Evolutionary conservation across 2,329 filamentous ascomycete genomes (phyloP), one percentile per base, ranked within the genome.

Genomic region (Geosmithia flava): DNA sequence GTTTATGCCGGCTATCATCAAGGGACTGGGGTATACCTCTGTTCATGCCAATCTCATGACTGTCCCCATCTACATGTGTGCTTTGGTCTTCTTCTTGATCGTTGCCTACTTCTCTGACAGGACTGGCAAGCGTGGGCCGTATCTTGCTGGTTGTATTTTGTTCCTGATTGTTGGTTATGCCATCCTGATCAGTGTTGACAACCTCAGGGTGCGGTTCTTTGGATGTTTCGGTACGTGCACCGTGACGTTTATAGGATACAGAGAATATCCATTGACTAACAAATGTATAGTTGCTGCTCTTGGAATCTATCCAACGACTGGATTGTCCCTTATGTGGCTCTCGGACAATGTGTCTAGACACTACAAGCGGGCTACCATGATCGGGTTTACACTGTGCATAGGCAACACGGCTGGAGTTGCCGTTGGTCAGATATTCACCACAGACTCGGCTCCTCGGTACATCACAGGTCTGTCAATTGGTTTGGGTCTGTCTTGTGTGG

Each of bases 361-460:
- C 47, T 72, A 70, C 54, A 64, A 69, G 37, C 65, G 70, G 30
- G 69, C 70, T 0, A 63, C 69, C 0, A 68, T 66, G 37, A 63
- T 73, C 43, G 71, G 70, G 1, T 58, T 69, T 33, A 68, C 69
- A 37, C 67, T 71, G 47, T 69, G 68, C 0, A 59, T 74, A 2
- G 70, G 68, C 3, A 74, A 74, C 47, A 67, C 64, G 8, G 68
- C 69, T 0, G 70, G 70, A n/a, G 68, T 74, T 3, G 68, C 70
- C 3, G 68, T 68, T 1, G 70, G 69, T 0, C 70, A 72, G 50
- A 64, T 73, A 1, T 73, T 65, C 47, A 57, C 55, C 10, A 49
- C 56, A 44, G 15, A 54, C 20, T 49, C 55, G 47, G 48, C 60
- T 49, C 59, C 59, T 1, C 52, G 57, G 16, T 62, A 61, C 46